Evolutionary conservation across 1,139 yeast species (phyloP).

Genomic region (Citeromyces siamensis): DNA sequence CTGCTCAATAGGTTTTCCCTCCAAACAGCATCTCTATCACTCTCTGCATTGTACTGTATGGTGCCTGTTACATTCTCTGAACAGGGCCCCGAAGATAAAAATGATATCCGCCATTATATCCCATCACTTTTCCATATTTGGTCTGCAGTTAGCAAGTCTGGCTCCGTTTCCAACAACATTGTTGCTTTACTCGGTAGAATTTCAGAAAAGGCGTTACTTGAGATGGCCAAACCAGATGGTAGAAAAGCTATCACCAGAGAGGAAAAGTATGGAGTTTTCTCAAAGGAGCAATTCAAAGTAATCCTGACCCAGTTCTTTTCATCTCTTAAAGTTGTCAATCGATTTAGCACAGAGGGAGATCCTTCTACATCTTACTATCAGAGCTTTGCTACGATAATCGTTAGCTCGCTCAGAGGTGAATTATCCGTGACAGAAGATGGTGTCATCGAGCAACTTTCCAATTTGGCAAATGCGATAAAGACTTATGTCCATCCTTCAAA

Average conservation of each 20-base stretch:
- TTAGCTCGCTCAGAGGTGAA: constrained; percentile 52
- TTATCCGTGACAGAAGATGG: constrained; percentile 27
- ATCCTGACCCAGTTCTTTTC: constrained; percentile 42
- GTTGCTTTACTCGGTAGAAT: constrained; percentile 56
- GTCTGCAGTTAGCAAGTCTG: constrained; percentile 45
- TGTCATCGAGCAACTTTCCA: constrained; percentile 38
- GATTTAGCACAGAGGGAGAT: constrained; percentile 12
- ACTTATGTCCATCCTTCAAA: constrained; percentile 92
- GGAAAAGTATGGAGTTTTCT: constrained; percentile 48
- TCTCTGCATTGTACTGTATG: constrained; percentile 41
- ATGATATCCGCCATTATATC: constrained; percentile 40
- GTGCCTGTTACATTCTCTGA: constrained; percentile 27
- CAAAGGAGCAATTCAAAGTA: constrained; percentile 50
- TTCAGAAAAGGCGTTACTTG: constrained; percentile 34
- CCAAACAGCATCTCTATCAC: constrained; percentile 42
- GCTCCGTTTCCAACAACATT: constrained; percentile 54
- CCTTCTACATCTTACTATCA: constrained; percentile 31
- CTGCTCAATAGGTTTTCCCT: constrained; percentile 34
- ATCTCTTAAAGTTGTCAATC: constrained; percentile 17
- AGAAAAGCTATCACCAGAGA: constrained; percentile 14
- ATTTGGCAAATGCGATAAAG: constrained; percentile 56
- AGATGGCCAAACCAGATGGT: constrained; percentile 20
- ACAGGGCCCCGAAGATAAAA: constrained; percentile 12
- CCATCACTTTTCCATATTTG: constrained; percentile 68
- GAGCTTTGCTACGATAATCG: constrained; percentile 50